phyloP scores from a whole-genome alignment of 192 early-diverging fungal species.

The Coemansia sp. region DNA sequence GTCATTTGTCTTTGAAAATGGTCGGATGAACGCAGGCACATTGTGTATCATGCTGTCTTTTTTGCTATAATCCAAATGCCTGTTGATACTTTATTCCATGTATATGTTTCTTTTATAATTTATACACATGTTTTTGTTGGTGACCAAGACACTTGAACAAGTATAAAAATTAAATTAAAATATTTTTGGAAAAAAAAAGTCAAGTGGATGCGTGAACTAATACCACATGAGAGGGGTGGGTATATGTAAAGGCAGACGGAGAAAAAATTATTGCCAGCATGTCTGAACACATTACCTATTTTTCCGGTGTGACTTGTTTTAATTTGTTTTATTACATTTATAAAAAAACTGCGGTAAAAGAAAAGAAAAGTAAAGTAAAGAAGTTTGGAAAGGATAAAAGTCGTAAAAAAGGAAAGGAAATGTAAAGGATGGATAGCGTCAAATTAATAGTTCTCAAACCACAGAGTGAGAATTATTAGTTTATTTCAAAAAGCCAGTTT shows the following conservation, averaged over 20 bases:
- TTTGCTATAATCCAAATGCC: background rate
- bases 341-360: background rate
- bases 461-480: background rate
- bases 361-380: background rate
- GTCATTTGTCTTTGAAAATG: too few relatives aligned
- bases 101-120: slow-evolving; percentile 12
- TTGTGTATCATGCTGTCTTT: background rate
- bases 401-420: slow-evolving; percentile 1
- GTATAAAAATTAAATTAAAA: background rate
- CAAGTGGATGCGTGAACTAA: background rate
- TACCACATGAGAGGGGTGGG: background rate
- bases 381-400: too few relatives aligned
- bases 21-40: background rate
- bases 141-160: background rate
- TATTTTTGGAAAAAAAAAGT: background rate
- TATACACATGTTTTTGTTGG: background rate
- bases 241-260: background rate
- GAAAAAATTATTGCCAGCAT: background rate
- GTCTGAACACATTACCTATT: background rate
- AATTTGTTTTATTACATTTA: background rate
- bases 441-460: background rate
- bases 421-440: background rate
- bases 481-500: background rate
- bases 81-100: background rate
- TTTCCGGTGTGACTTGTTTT: background rate